Evolutionary conservation across 495 filamentous ascomycete species (phyloP).

Genomic region (Aspergillus funiculosus): DNA sequence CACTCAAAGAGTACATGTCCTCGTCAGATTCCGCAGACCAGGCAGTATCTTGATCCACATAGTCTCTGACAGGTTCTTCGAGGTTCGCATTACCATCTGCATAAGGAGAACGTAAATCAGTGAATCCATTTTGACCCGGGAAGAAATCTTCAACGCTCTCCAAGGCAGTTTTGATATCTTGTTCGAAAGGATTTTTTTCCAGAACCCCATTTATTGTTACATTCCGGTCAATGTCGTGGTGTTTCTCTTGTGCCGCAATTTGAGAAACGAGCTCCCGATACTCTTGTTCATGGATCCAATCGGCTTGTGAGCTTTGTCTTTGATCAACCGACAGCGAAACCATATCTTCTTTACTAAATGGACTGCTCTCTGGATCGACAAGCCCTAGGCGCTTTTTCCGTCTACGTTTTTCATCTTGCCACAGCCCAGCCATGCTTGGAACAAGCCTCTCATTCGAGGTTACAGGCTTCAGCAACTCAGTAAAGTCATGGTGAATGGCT

Average conservation of each 20-base stretch:
- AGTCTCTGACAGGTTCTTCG: slow-evolving; percentile 35
- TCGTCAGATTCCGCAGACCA: slow-evolving; percentile 42
- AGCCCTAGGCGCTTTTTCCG: slow-evolving; percentile 65
- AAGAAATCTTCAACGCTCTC: slow-evolving; percentile 85
- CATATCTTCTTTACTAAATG: slow-evolving; percentile 72
- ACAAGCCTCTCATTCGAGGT: slow-evolving; percentile 70
- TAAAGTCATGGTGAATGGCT: slow-evolving; percentile 79
- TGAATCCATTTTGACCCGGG: slow-evolving; percentile 51
- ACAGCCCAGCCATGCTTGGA: slow-evolving; percentile 88
- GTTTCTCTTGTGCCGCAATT: slow-evolving; percentile 58
- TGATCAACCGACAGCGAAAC: slow-evolving; percentile 81
- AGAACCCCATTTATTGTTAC: slow-evolving; percentile 62
- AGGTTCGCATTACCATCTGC: slow-evolving; percentile 8
- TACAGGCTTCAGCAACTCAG: slow-evolving; percentile 62
- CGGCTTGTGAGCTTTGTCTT: slow-evolving; percentile 58
- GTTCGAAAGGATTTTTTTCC: slow-evolving; percentile 43
- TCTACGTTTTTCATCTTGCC: slow-evolving; percentile 82
- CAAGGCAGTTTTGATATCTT: slow-evolving; percentile 62
- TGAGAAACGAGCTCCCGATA: slow-evolving; percentile 56
- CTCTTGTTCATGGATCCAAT: slow-evolving; percentile 91
- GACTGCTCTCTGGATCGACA: slow-evolving; percentile 56
- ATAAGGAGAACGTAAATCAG: slow-evolving; percentile 14
- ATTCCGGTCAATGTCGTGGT: slow-evolving; percentile 38
- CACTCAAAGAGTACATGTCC: slow-evolving; percentile 49
- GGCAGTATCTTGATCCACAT: slow-evolving; percentile 47